Percentiles rank a stretch among this genome's conserved stretches.
Conservation (phyloP, 345 rosid genomes). For the Conringia planisiliqua region DNA sequence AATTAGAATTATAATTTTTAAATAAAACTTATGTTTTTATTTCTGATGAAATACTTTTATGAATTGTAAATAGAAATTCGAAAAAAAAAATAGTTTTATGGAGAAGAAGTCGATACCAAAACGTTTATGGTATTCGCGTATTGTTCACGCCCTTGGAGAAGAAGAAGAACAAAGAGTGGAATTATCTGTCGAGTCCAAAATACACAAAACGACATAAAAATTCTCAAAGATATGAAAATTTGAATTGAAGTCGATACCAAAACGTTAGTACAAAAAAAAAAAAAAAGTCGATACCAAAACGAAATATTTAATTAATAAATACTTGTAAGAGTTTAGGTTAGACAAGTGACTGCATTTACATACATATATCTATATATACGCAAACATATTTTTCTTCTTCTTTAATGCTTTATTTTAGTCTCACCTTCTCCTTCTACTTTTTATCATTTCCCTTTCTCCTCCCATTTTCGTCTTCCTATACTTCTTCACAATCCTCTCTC, state of each 20-base stretch:
- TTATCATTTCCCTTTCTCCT: conserved; percentile 24
- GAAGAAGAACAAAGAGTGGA: conserved; percentile 2
- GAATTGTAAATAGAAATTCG: neutral
- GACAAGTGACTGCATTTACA: conserved; percentile 35
- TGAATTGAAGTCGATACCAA: conserved; percentile 28
- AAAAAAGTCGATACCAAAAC: conserved; percentile 26
- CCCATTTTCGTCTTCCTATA: conserved; percentile 21
- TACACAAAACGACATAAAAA: conserved; percentile 34
- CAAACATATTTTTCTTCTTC: conserved; percentile 25
- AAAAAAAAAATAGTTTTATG: too few species aligned
- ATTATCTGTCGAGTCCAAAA: conserved; percentile 12
- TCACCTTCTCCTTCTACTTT: conserved; percentile 38
- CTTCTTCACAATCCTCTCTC: conserved; percentile 20
- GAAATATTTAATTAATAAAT: conserved; percentile 4
- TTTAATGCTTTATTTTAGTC: conserved; percentile 36
- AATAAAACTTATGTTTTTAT: neutral
- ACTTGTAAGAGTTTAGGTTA: conserved; percentile 37
- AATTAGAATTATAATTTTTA: neutral
- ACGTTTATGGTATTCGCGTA: conserved; percentile 21
- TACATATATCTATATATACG: conserved; percentile 25
- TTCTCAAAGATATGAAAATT: neutral
- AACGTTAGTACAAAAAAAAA: too few species aligned
- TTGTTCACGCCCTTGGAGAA: conserved; percentile 7
- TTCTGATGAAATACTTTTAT: neutral
- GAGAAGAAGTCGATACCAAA: too few species aligned